A percentile compares a stretch with the other conserved stretches of the same genome.
Evolutionary conservation across 225 moss, liverwort and hornwort genomes (phyloP).

Genomic region (Bryum argenteum): DNA sequence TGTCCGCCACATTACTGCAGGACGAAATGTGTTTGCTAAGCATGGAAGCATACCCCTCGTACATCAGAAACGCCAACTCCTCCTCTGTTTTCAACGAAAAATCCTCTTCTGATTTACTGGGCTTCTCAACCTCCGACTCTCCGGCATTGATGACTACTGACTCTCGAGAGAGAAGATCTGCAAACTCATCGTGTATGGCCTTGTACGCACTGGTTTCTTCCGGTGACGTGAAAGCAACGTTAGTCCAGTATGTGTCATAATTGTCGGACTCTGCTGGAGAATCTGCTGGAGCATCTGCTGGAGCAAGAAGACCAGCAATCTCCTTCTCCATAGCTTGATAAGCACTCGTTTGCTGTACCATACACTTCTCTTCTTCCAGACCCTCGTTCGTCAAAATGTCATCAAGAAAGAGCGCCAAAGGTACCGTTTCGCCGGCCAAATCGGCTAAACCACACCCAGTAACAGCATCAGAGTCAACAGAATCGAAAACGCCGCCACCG

Average conservation of each 20-base stretch:
- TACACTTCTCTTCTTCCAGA: conserved; percentile 35
- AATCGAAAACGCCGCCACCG: conserved; percentile 24
- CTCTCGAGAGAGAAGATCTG: conserved; percentile 36
- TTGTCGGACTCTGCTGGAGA: conserved; percentile 14
- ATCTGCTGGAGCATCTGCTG: conserved; percentile 30
- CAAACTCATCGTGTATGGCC: conserved; percentile 36
- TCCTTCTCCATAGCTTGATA: conserved; percentile 56
- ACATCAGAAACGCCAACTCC: no score
- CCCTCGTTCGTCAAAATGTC: conserved; percentile 37
- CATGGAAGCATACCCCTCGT: conserved; percentile 41
- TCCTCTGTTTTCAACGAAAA: conserved; percentile 23
- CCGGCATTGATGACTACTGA: conserved; percentile 9
- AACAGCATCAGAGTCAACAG: conserved; percentile 25
- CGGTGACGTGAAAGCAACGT: conserved; percentile 18
- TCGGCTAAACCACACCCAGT: conserved; percentile 30
- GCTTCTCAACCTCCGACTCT: conserved; percentile 11
- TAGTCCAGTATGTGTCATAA: conserved; percentile 35
- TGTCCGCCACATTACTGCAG: conserved; percentile 32
- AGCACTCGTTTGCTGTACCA: conserved; percentile 39
- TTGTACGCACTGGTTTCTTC: conserved; percentile 32
- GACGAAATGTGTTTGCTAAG: conserved; percentile 44
- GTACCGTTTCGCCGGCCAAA: conserved; percentile 37
- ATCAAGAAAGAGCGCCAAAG: conserved; percentile 46
- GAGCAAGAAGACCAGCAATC: conserved; percentile 44
- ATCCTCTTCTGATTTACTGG: conserved; percentile 31